Conservation (phyloP, 2,329 filamentous ascomycete genomes). For the Nigrospora osmanthi region DNA sequence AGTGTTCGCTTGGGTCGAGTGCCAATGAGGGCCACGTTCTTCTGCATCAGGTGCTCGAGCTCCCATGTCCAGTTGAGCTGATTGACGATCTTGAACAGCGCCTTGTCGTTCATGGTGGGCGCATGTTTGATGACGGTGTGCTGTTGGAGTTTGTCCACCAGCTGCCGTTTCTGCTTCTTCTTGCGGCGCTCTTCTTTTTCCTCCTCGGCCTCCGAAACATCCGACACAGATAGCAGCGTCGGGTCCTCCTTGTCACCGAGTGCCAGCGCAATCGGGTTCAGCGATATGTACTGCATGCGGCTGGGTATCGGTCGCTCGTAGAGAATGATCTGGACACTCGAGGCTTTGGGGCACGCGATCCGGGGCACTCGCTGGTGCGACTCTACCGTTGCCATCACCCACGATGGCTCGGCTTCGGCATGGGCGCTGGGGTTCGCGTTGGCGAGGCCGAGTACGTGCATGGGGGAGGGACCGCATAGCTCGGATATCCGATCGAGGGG, state of each 20-base stretch:
- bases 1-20: slow-evolving; percentile 73
- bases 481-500: slow-evolving; percentile 74
- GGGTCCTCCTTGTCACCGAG: slow-evolving; percentile 62
- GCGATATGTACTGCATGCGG: slow-evolving; percentile 93
- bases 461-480: slow-evolving; percentile 71
- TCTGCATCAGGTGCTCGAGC: slow-evolving; percentile 75
- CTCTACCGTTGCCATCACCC: slow-evolving; percentile 55
- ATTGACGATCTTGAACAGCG: slow-evolving; percentile 73
- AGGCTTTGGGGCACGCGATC: slow-evolving; percentile 63
- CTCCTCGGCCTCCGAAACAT: slow-evolving; percentile 63
- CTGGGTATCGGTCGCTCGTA: slow-evolving; percentile 81
- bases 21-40: slow-evolving; percentile 80
- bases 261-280: slow-evolving; percentile 81
- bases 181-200: slow-evolving; percentile 52
- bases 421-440: slow-evolving; percentile 48
- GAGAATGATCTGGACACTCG: slow-evolving; percentile 78
- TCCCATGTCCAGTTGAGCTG: slow-evolving; percentile 97
- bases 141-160: slow-evolving; percentile 80
- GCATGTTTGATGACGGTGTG: slow-evolving; percentile 76
- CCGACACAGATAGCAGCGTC: slow-evolving; percentile 19
- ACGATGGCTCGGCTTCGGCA: slow-evolving; percentile 56
- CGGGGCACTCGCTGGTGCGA: slow-evolving; percentile 51
- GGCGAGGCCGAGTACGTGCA: slow-evolving; percentile 79
- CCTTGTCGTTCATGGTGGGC: slow-evolving; percentile 74
- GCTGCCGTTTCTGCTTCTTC: slow-evolving; percentile 52